Base-by-base conservation (phyloP, 352 stramenopile species). In the Pythium brassicae region DNA sequence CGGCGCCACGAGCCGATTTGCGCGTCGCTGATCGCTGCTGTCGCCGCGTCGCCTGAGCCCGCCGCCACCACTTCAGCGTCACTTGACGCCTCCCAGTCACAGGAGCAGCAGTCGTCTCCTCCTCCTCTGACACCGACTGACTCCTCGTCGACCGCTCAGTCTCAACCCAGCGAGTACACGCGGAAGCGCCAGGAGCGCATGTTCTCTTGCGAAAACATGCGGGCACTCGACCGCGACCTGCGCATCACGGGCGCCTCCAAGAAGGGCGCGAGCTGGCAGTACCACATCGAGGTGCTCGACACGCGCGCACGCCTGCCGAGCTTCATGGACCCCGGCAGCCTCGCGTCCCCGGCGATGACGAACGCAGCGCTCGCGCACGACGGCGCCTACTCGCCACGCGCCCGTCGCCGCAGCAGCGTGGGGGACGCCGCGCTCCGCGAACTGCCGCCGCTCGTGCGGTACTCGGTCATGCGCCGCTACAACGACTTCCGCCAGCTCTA, bases 241-340 rank as follows among this genome's bases (percentile, higher is more conserved):
- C 73, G 82, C 57, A 87, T 91, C 64, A 89, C 78, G 0, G 81
- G 81, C 46, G 81, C 83, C 45, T 85, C 76, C 32, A 85, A 85
- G 32, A 77, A 76, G 51, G 76, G 71, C 40, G 29, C 68, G 34
- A 87, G 74, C 34, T 91, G 81, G 81, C 72, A 86, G 55, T 91
- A 91, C 65, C 81, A 91, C 68, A 83, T 91, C 61, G 78, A 91
- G 43, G 76, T 87, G 61, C 73, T 91, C 44, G 78, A 91, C 62
- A 72, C 84, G 25, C 78, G 81, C 46, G 65, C 58, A 45, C 58
- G 58, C 59, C 55, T 66, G 57, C 50, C 56, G 61, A 56, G 49
- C 49, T 63, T 63, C n/a, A 53, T 34, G 23, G 57, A 63, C 23
- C 50, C 50, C 1, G 57, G 57, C 37, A 62, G 55, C 43, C 55